Evolutionary conservation across 2,329 filamentous ascomycete species (phyloP).

Genomic region (Stachybotrys elegans): DNA sequence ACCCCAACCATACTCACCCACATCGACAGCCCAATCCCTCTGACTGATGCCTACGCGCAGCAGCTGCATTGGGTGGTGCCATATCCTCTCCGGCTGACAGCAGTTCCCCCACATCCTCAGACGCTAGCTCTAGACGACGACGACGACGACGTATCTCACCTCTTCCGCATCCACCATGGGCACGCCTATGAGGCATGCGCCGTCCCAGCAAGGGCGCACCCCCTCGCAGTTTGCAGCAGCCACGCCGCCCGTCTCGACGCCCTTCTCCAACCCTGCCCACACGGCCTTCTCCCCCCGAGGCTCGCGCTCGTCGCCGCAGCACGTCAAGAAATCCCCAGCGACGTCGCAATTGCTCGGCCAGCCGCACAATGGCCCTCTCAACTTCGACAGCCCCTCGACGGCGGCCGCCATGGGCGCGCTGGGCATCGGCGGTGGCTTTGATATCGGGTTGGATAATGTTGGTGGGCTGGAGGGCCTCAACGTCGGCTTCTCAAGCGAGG

Average conservation of each 20-base stretch:
- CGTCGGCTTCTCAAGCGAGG: constrained; percentile 39
- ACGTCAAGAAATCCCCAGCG: constrained; percentile 59
- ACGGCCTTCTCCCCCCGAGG: constrained; percentile 56
- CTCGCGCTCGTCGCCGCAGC: constrained; percentile 57
- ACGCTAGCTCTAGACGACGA: not conserved
- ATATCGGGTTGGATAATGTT: constrained; percentile 48
- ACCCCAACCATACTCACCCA: too few relatives aligned
- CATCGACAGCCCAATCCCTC: too few relatives aligned
- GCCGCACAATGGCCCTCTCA: constrained; percentile 40
- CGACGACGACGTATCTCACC: not conserved
- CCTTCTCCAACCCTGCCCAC: constrained; percentile 54
- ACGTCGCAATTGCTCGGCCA: constrained; percentile 45
- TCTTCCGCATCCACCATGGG: constrained; percentile 31
- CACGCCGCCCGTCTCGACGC: constrained; percentile 63
- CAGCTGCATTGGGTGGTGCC: too few relatives aligned
- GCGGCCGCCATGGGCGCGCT: constrained; percentile 56
- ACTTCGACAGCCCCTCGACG: constrained; percentile 61
- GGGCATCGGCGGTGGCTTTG: constrained; percentile 43
- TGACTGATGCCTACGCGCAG: too few relatives aligned
- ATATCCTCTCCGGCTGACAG: too few relatives aligned
- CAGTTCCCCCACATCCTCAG: constrained; percentile 6
- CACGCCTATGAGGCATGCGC: constrained; percentile 43
- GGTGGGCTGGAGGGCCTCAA: constrained; percentile 38
- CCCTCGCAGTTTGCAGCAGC: constrained; percentile 50
- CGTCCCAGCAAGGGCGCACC: constrained; percentile 37